Evolutionary conservation across 352 stramenopile genomes (phyloP).

Genomic region (Phytopythium aichiense): DNA sequence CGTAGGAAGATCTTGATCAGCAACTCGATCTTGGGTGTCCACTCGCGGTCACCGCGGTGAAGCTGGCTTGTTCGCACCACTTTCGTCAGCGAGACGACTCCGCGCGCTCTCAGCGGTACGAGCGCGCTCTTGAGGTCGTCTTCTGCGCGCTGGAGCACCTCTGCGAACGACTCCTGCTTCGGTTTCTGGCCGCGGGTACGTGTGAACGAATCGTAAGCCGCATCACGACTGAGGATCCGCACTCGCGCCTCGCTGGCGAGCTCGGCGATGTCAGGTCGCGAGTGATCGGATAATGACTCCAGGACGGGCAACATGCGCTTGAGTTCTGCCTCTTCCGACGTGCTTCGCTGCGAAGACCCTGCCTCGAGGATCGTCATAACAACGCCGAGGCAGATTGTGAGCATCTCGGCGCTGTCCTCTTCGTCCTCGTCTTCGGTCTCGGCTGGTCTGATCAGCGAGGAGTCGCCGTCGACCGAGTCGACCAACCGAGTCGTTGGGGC

Average conservation of each 20-base stretch:
- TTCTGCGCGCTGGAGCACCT: slow-evolving; percentile 46
- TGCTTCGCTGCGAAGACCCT: slow-evolving; percentile 37
- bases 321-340: slow-evolving; percentile 55
- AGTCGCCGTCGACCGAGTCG: slow-evolving; percentile 11
- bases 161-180: slow-evolving; percentile 43
- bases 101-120: slow-evolving; percentile 69
- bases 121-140: slow-evolving; percentile 56
- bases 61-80: slow-evolving; percentile 57
- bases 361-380: slow-evolving; percentile 79
- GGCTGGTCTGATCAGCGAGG: neutral
- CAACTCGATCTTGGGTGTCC: slow-evolving; percentile 42
- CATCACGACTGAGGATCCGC: slow-evolving; percentile 54
- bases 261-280: slow-evolving; percentile 61
- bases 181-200: slow-evolving; percentile 1
- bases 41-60: slow-evolving; percentile 34
- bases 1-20: slow-evolving; percentile 56
- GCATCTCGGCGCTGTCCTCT: slow-evolving; percentile 57
- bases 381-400: slow-evolving; percentile 76
- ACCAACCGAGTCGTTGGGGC: slow-evolving; percentile 19
- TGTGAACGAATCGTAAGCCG: neutral
- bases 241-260: slow-evolving; percentile 60
- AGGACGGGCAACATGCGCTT: slow-evolving; percentile 58
- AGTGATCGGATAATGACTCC: slow-evolving; percentile 47
- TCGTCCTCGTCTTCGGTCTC: slow-evolving; percentile 16
- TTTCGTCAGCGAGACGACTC: slow-evolving; percentile 71